phyloP scores from a whole-genome alignment of 1,284 basidiomycete genomes.

The Agaricales sp. region DNA sequence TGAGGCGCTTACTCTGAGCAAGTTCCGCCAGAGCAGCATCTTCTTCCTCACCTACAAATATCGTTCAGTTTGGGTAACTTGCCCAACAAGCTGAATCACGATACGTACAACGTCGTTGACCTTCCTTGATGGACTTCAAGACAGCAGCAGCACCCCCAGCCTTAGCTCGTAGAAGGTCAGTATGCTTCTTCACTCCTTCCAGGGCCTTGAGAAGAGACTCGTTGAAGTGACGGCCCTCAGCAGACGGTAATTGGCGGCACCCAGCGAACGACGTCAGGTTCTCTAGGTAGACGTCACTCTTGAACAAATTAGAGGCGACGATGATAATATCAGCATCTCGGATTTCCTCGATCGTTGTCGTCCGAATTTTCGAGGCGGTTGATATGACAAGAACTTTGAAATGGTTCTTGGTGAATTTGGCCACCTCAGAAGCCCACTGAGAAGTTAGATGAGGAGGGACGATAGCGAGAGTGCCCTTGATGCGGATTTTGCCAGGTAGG shows the following conservation, averaged over 20 bases:
- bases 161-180: conserved; percentile 42
- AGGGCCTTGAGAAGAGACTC: conserved; percentile 62
- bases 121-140: conserved; percentile 49
- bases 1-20: conserved; percentile 52
- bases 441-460: conserved; percentile 86
- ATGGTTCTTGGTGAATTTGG: conserved; percentile 65
- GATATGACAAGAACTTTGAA: conserved; percentile 67
- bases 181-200: conserved; percentile 50
- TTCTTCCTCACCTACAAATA: conserved; percentile 30
- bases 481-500: conserved; percentile 58
- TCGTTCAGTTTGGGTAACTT: conserved; percentile 9
- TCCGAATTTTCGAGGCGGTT: conserved; percentile 66
- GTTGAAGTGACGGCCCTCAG: conserved; percentile 84
- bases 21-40: conserved; percentile 35
- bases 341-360: conserved; percentile 65
- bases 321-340: conserved; percentile 82
- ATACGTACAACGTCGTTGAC: conserved; percentile 44
- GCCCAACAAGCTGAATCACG: conserved; percentile 1
- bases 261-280: conserved; percentile 67
- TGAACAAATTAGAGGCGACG: conserved; percentile 80
- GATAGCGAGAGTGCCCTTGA: conserved; percentile 75
- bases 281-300: conserved; percentile 65
- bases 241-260: conserved; percentile 49
- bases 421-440: conserved; percentile 85
- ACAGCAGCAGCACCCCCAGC: conserved; percentile 53